A percentile compares a stretch with the other conserved stretches of the same genome.
Conservation (phyloP, 148 eudicot genomes). For the Rhododendron simsii region DNA sequence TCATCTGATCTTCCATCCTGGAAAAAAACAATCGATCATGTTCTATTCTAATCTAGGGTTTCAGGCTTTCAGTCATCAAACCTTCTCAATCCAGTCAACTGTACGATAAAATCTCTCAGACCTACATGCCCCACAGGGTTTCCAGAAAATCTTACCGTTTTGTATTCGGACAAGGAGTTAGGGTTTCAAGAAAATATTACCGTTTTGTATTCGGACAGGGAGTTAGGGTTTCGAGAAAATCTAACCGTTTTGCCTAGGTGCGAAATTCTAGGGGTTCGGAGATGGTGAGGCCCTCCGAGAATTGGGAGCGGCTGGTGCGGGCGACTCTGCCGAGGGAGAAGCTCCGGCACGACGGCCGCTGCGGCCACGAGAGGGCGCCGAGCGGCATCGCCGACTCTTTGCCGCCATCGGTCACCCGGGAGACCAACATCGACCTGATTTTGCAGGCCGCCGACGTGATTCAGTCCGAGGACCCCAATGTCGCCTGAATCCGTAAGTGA, state of each 20-base stretch:
- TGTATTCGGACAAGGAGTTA: no score
- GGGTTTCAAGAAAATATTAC: no score
- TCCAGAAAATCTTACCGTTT: neutral
- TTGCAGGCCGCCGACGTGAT: no score
- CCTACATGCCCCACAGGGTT: neutral
- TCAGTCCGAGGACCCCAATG: no score
- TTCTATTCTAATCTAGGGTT: no score
- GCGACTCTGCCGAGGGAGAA: slow-evolving; percentile 69
- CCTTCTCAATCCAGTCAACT: neutral
- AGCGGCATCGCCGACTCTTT: slow-evolving; percentile 80
- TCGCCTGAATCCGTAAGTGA: no score
- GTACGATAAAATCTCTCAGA: neutral
- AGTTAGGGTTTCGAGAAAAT: neutral
- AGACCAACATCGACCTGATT: no score
- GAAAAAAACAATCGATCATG: no score
- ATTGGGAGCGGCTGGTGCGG: slow-evolving; percentile 82
- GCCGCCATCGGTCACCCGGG: slow-evolving; percentile 59
- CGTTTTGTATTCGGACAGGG: no score
- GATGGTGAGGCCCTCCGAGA: slow-evolving; percentile 66
- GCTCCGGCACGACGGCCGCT: slow-evolving; percentile 38
- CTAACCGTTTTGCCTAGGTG: neutral
- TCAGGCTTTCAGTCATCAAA: no score
- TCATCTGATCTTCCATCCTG: no score
- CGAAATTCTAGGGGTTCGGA: slow-evolving; percentile 15
- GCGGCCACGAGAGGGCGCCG: slow-evolving; percentile 54